phyloP scores from a whole-genome alignment of 805 yeast species.

The Yamadazyma scolyti region DNA sequence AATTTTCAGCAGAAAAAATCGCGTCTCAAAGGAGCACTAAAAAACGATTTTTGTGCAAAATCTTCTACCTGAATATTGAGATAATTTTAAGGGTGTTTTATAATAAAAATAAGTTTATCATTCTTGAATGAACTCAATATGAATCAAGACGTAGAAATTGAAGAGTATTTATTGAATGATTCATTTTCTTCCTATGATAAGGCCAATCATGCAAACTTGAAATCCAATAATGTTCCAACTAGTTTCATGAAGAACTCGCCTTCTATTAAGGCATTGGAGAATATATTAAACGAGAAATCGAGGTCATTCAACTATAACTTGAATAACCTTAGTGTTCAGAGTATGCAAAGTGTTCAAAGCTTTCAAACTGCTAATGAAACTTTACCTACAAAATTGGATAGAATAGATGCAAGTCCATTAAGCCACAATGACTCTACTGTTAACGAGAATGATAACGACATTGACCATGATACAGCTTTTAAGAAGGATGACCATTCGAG shows the following conservation, averaged over 20 bases:
- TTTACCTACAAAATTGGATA: constrained; percentile 1
- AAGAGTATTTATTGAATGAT: constrained; percentile 30
- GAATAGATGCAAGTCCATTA: constrained; percentile 5
- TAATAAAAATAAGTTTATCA: too few species aligned
- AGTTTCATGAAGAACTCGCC: constrained; percentile 36
- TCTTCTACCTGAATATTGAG: too few species aligned
- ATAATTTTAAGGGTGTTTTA: too few species aligned
- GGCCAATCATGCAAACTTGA: not conserved
- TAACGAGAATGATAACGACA: constrained; percentile 7
- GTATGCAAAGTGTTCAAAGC: constrained; percentile 6
- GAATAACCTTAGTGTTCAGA: constrained; percentile 7
- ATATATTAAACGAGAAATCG: constrained; percentile 23
- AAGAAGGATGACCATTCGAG: constrained; percentile 1
- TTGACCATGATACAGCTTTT: not conserved
- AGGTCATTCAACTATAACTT: constrained; percentile 11
- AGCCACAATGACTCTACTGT: constrained; percentile 12
- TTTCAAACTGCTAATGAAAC: constrained; percentile 12
- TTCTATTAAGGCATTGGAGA: constrained; percentile 39
- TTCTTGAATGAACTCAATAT: too few species aligned
- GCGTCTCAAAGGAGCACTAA: too few species aligned
- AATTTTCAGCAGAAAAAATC: too few species aligned
- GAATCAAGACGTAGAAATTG: constrained; percentile 14
- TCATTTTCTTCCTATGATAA: constrained; percentile 25
- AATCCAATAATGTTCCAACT: constrained; percentile 21
- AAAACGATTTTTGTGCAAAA: too few species aligned